Base-by-base conservation (phyloP, 352 stramenopile genomes). In the Phytophthora pistaciae region DNA sequence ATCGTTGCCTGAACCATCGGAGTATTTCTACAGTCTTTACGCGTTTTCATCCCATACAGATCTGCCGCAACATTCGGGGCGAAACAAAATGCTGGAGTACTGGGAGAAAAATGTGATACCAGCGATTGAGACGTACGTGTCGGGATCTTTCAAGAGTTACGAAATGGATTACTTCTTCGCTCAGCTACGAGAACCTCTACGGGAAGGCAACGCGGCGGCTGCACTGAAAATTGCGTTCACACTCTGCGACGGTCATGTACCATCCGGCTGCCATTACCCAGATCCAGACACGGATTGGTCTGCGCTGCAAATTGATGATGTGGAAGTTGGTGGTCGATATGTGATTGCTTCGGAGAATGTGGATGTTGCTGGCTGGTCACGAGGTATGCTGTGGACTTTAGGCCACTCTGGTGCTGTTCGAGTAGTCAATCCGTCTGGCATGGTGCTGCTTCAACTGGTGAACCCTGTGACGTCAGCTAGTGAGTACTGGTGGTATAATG, bases 111-210 rank as follows among this genome's bases (percentile, higher is more conserved):
- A 95, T 55, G 88, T 95, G 31, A 95, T 95, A 58, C 88, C 88
- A 33, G 86, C 88, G 21, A 93, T 95, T 55, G 84, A 95, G 60
- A 88, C 83, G 25, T 95, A 95, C 46, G 88, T 95, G 9, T 78
- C 85, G 2, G 88, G 88, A 0, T 95, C 88, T 14, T 95, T 95
- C 64, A 95, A 95, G 68, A 92, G 80, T 48, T 95, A 95, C 60
- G 88, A 95, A 61, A 95, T 95, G 88, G 86, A 95, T 38, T 95
- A 95, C 40, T 95, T 95, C 56, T 95, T 95, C 60, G 88, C 88
- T 7, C 88, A 95, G 55, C 62, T 95, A 18, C 84, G 88, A 42
- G 88, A 95, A 52, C 88, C 88, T 3, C 62, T 95, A 33, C 74
- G 88, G 27, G 85, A 95, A 79, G 88, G 88, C 11, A 93, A 95